A percentile compares a stretch with the other conserved stretches of the same genome.
phyloP scores from a whole-genome alignment of 2,329 filamentous ascomycete genomes.

The Curvularia eragrostidis region DNA sequence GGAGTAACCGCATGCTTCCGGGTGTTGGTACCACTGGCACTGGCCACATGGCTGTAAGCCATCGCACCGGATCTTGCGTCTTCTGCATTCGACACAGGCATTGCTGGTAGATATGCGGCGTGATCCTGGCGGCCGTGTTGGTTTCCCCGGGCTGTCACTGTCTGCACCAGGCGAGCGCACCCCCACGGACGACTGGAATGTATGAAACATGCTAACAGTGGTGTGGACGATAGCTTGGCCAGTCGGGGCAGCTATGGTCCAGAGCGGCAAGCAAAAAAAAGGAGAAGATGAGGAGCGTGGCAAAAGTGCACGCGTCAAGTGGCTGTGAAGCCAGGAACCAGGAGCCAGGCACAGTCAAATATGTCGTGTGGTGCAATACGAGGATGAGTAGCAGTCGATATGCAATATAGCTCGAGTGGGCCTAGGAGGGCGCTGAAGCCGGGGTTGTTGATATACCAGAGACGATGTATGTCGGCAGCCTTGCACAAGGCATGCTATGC shows the following conservation, averaged over 20 bases:
- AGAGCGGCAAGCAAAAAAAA: constrained; percentile 5
- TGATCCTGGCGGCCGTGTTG: constrained; percentile 46
- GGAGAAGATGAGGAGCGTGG: constrained; percentile 3
- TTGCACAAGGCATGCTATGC: constrained; percentile 21
- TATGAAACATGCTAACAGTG: constrained; percentile 52
- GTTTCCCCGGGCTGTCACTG: constrained; percentile 46
- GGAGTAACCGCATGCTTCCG: constrained; percentile 79
- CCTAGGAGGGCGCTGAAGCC: constrained; percentile 17
- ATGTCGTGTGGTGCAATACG: neutral
- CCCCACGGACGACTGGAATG: constrained; percentile 51
- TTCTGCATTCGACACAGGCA: constrained; percentile 78
- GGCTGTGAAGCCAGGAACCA: constrained; percentile 11
- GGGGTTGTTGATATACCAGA: constrained; percentile 27
- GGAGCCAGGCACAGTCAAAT: constrained; percentile 21
- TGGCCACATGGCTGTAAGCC: constrained; percentile 82
- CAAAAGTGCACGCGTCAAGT: constrained; percentile 12
- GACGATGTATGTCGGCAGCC: constrained; percentile 5
- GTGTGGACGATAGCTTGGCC: constrained; percentile 3
- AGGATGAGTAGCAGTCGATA: constrained; percentile 7
- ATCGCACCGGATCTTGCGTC: constrained; percentile 84
- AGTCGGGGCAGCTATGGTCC: neutral
- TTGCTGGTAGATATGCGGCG: constrained; percentile 59
- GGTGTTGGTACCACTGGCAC: constrained; percentile 80
- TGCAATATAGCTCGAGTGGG: constrained; percentile 23
- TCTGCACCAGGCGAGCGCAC: constrained; percentile 44